Conservation (phyloP, 345 rosid species). For the Brassica nigra region DNA sequence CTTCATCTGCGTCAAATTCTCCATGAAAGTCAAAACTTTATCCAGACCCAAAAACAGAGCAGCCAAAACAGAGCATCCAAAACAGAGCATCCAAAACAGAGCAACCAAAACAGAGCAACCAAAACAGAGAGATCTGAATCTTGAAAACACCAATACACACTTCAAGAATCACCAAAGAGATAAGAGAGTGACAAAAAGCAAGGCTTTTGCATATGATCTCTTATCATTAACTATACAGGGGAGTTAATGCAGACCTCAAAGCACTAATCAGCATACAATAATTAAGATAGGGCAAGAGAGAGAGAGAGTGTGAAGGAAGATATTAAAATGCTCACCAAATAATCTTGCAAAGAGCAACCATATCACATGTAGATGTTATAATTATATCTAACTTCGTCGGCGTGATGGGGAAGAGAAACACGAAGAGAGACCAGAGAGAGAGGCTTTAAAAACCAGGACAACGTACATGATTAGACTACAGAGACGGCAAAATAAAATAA, state of each 20-base stretch:
- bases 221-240: background rate
- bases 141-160: background rate
- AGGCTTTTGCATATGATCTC: conserved; percentile 6
- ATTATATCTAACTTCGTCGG: background rate
- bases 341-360: conserved; percentile 19
- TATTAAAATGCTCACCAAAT: conserved; percentile 30
- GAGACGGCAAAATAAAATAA: conserved; percentile 23
- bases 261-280: conserved; percentile 21
- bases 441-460: conserved; percentile 35
- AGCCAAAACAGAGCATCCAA: background rate
- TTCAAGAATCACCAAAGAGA: background rate
- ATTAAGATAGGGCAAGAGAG: conserved; percentile 11
- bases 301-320: background rate
- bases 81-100: no score
- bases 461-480: conserved; percentile 38
- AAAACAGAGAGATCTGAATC: conserved; percentile 14
- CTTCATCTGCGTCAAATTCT: conserved; percentile 30
- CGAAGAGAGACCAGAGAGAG: conserved; percentile 21
- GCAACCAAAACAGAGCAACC: background rate
- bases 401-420: conserved; percentile 25
- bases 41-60: background rate
- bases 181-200: conserved; percentile 10
- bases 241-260: conserved; percentile 28
- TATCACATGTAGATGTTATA: background rate
- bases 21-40: background rate